Evolutionary conservation across 1,139 yeast genomes (phyloP), one percentile per base, ranked within the genome.

Genomic region (Debaryomyces psychrophilus): DNA sequence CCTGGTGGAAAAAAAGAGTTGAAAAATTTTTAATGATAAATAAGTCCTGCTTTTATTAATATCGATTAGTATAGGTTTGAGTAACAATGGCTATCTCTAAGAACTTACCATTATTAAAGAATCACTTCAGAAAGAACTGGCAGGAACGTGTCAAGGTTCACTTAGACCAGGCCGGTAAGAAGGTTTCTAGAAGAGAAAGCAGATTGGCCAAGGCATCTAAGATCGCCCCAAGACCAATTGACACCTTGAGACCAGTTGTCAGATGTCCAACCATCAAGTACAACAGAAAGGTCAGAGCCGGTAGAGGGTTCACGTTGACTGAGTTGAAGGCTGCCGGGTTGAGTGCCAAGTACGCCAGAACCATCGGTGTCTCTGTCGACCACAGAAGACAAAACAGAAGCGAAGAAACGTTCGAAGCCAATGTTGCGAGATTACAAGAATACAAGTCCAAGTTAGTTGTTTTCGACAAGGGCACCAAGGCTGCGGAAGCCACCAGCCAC

Each of bases 351-450:
- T 89, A 90, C 81, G 99, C 99, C 71, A 90, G 96, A 85, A 87
- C 98, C 71, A 78, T 93, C 69, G 99, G 99, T 77, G 89, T 93
- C 69, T 89, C 99, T 65, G 99, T 93, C 69, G 99, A 93, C 84
- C 96, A 89, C 95, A 93, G 99, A 84, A 93, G 99, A 82, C 95
- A 87, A 76, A 95, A 93, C 96, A 90, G 89, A 82, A 86, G 93
- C 67, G 89, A 88, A 69, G 99, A 92, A 82, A 92, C 89, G 67
- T 89, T 90, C 67, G 95, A 92, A 72, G 80, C 83, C 69, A 93
- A 93, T 80, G 98, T 93, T 69, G 88, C 84, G 74, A 90, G 99
- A 85, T 87, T 93, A 76, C 81, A 89, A 81, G 96, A 90, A 78
- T 95, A 90, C 95, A 82, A 85, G 81, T 81, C 95, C 68, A 92